Conservation (phyloP, 1,284 basidiomycete species). For the Sutorius eximius region DNA sequence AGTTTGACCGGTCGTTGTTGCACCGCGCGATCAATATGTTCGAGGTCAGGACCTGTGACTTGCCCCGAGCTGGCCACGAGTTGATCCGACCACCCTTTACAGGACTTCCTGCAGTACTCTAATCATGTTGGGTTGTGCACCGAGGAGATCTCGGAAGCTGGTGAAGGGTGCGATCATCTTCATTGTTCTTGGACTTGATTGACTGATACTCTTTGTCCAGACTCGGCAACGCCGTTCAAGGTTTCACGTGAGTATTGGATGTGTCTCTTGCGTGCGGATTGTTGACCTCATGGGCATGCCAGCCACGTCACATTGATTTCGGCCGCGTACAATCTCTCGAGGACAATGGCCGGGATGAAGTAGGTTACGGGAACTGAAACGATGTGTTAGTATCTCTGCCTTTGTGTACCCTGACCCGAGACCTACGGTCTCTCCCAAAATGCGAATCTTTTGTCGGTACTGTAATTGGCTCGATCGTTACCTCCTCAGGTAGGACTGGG, state of each 20-base stretch:
- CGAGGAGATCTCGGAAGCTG: conserved; percentile 79
- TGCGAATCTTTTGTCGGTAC: conserved; percentile 65
- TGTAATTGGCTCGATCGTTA: conserved; percentile 85
- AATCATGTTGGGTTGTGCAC: conserved; percentile 87
- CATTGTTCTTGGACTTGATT: background rate
- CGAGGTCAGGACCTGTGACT: conserved; percentile 52
- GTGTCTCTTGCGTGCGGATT: background rate
- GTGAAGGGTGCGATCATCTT: conserved; percentile 59
- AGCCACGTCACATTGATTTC: conserved; percentile 83
- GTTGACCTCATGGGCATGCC: background rate
- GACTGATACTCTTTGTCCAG: conserved; percentile 35
- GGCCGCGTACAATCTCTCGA: conserved; percentile 77
- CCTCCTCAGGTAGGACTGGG: conserved; percentile 74
- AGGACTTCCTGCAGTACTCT: conserved; percentile 78
- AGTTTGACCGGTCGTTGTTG: conserved; percentile 68
- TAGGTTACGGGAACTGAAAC: conserved; percentile 1
- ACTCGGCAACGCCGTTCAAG: conserved; percentile 82
- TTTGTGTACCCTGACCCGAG: too few relatives aligned
- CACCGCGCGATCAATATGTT: conserved; percentile 77
- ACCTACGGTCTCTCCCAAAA: conserved; percentile 72
- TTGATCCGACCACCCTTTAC: background rate
- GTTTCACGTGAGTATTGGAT: conserved; percentile 66
- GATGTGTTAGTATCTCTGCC: background rate
- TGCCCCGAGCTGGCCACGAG: background rate
- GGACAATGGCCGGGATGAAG: conserved; percentile 44